Conservation (phyloP, 139 green algal species). For the Desmodesmus armatus region DNA sequence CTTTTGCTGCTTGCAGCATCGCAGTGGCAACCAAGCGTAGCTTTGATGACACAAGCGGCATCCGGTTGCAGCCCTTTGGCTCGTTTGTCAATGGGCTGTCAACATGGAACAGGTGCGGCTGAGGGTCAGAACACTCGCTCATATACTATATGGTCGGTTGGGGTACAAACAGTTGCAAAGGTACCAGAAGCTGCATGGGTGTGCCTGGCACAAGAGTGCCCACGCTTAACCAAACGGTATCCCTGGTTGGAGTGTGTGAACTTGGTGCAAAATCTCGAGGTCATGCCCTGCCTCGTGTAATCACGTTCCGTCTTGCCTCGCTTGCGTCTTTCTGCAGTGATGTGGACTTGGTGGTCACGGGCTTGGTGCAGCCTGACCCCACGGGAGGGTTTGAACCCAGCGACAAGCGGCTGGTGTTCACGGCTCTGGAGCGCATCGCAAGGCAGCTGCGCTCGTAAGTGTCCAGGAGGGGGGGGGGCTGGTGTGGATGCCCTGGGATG, state of each 20-base stretch:
- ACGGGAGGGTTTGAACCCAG: conserved; percentile 17
- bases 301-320: no score
- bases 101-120: conserved; percentile 63
- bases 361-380: conserved; percentile 6
- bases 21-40: neutral
- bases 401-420: conserved; percentile 32
- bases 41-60: neutral
- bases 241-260: no score
- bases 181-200: no score
- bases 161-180: no score
- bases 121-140: neutral
- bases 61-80: conserved; percentile 67
- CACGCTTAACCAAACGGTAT: no score
- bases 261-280: no score
- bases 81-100: conserved; percentile 69
- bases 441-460: conserved; percentile 5
- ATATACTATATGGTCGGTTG: no score
- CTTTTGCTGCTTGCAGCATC: conserved; percentile 4
- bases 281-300: no score
- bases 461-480: no score
- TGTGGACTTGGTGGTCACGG: conserved; percentile 71
- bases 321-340: no score
- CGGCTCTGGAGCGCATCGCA: conserved; percentile 22
- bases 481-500: no score
- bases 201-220: no score